phyloP scores from a whole-genome alignment of 495 filamentous ascomycete species.

The Bombardia bombarda region DNA sequence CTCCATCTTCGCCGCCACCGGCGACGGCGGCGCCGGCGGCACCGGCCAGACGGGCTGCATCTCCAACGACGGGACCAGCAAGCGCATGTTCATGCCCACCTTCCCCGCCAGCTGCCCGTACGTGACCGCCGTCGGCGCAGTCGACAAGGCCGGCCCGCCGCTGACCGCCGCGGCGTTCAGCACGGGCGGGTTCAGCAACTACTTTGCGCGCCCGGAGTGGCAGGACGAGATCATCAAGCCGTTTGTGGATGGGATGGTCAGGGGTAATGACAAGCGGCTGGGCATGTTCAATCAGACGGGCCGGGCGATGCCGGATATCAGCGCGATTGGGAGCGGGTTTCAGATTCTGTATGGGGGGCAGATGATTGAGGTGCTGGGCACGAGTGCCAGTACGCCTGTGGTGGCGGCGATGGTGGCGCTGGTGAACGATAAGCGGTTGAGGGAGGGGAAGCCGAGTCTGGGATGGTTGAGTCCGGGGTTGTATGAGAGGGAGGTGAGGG shows the following conservation, averaged over 20 bases:
- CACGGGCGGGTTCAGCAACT: slow-evolving; percentile 64
- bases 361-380: slow-evolving; percentile 27
- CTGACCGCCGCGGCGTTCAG: slow-evolving; percentile 50
- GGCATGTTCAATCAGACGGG: slow-evolving; percentile 51
- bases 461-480: slow-evolving; percentile 33
- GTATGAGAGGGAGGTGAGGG: slow-evolving; percentile 20
- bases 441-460: slow-evolving; percentile 28
- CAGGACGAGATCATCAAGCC: slow-evolving; percentile 49
- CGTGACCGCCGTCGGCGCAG: slow-evolving; percentile 71
- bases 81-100: slow-evolving; percentile 52
- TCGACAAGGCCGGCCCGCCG: slow-evolving; percentile 45
- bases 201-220: slow-evolving; percentile 57
- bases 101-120: slow-evolving; percentile 79
- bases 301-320: slow-evolving; percentile 66
- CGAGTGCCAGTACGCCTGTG: slow-evolving; percentile 32
- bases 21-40: slow-evolving; percentile 58
- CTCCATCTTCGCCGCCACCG: slow-evolving; percentile 63
- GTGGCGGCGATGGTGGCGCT: slow-evolving; percentile 33
- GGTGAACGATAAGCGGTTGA: slow-evolving; percentile 31
- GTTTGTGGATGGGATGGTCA: slow-evolving; percentile 46
- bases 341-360: slow-evolving; percentile 25
- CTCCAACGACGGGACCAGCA: slow-evolving; percentile 57
- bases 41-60: slow-evolving; percentile 44
- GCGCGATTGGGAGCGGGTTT: slow-evolving; percentile 31
- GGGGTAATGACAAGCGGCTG: slow-evolving; percentile 22